Conservation (phyloP, 768 basidiomycete species). For the Kwoniella sp. region DNA sequence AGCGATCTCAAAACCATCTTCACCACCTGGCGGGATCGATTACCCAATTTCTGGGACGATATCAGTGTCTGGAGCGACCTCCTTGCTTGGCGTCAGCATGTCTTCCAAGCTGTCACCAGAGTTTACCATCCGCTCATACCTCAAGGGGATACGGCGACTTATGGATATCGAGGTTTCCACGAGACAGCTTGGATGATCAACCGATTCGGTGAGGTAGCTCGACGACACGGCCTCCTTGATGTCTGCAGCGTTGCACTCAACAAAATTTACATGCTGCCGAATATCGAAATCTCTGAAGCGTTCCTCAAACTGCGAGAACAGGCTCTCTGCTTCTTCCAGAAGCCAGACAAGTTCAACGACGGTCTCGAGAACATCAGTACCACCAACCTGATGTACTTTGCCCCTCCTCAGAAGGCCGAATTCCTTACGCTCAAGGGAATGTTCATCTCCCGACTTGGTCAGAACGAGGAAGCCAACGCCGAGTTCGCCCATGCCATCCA, state of each 20-base stretch:
- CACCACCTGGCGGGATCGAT: slow-evolving; percentile 92
- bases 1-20: slow-evolving; percentile 90
- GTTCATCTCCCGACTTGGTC: slow-evolving; percentile 87
- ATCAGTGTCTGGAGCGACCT: slow-evolving; percentile 98
- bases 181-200: slow-evolving; percentile 99
- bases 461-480: slow-evolving; percentile 82
- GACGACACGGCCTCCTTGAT: slow-evolving; percentile 93
- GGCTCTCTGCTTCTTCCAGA: slow-evolving; percentile 96
- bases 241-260: slow-evolving; percentile 92
- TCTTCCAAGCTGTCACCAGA: slow-evolving; percentile 95
- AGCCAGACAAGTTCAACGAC: slow-evolving; percentile 85
- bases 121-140: slow-evolving; percentile 88
- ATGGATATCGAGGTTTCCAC: slow-evolving; percentile 93
- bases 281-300: slow-evolving; percentile 99
- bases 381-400: slow-evolving; percentile 98
- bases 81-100: slow-evolving; percentile 98
- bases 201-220: slow-evolving; percentile 95
- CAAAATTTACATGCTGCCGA: slow-evolving; percentile 97
- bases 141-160: slow-evolving; percentile 59
- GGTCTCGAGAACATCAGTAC: slow-evolving; percentile 99
- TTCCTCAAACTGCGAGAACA: slow-evolving; percentile 98
- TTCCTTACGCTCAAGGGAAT: slow-evolving; percentile 98
- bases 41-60: slow-evolving; percentile 94
- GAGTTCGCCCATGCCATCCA: slow-evolving; percentile 96
- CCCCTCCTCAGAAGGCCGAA: slow-evolving; percentile 89